phyloP scores from a whole-genome alignment of 768 basidiomycete species.

The Pleurotus tuoliensis region DNA sequence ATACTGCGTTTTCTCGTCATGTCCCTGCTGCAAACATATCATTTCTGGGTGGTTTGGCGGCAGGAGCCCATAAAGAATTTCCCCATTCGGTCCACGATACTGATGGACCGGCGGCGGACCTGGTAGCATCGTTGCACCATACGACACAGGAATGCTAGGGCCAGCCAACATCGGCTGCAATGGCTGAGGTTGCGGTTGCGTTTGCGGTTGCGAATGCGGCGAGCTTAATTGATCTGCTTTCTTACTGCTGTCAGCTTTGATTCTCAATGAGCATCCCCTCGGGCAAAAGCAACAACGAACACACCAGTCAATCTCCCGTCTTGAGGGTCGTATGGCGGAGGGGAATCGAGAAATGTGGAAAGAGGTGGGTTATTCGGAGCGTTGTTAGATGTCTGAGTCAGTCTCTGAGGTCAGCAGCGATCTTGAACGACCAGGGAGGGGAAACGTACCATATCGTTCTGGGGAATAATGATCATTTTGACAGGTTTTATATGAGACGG shows the following conservation, averaged over 20 bases:
- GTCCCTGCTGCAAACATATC: slow-evolving; percentile 75
- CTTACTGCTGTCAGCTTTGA: too few relatives aligned
- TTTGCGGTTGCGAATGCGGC: too few relatives aligned
- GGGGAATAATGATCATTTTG: slow-evolving; percentile 6
- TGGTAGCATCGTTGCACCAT: slow-evolving; percentile 19
- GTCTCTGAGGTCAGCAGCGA: background rate
- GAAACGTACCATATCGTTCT: slow-evolving; percentile 3
- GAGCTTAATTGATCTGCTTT: too few relatives aligned
- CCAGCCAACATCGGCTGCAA: background rate
- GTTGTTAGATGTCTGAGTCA: too few relatives aligned
- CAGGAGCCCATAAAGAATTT: slow-evolving; percentile 35
- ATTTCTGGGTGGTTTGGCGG: slow-evolving; percentile 82
- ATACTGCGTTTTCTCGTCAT: slow-evolving; percentile 58
- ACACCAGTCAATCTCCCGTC: background rate
- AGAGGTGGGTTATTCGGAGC: slow-evolving; percentile 7
- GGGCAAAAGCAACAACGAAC: background rate
- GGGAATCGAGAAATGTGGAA: slow-evolving; percentile 26
- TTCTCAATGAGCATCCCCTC: background rate
- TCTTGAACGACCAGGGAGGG: background rate
- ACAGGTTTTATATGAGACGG: background rate
- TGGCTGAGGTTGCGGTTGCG: too few relatives aligned
- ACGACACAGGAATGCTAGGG: slow-evolving; percentile 15
- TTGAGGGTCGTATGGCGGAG: slow-evolving; percentile 39
- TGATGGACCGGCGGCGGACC: slow-evolving; percentile 54
- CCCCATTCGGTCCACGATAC: slow-evolving; percentile 52